Conservation (phyloP, 108 stramenopile species). For the Nannochloropsis granulata region DNA sequence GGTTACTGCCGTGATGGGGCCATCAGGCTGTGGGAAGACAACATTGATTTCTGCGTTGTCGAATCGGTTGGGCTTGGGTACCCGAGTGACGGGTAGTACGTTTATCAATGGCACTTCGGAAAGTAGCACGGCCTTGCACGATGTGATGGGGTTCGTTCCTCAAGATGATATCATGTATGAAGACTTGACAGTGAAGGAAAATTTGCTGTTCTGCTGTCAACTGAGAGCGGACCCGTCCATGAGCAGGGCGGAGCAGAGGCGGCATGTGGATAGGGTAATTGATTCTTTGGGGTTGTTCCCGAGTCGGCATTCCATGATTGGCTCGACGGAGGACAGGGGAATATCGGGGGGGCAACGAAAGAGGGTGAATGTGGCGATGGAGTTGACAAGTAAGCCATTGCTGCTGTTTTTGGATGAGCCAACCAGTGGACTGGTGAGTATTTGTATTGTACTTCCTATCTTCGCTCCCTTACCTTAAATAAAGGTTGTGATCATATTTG, state of each 20-base stretch:
- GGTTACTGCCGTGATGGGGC: not conserved
- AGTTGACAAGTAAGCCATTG: constrained; percentile 54
- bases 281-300: not conserved
- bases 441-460: not conserved
- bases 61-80: not conserved
- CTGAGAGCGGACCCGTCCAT: not conserved
- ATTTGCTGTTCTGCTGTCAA: not conserved
- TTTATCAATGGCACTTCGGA: not conserved
- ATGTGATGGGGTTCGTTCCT: constrained; percentile 7
- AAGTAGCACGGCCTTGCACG: not conserved
- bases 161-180: constrained; percentile 6
- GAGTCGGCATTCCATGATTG: not conserved
- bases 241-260: not conserved
- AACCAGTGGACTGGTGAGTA: constrained; percentile 45
- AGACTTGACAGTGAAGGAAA: constrained; percentile 5
- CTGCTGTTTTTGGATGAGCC: constrained; percentile 51
- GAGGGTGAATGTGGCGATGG: constrained; percentile 53
- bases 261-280: not conserved
- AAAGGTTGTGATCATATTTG: too few relatives aligned
- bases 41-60: not conserved
- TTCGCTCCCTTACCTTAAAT: too few relatives aligned
- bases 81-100: not conserved
- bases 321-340: constrained; percentile 22
- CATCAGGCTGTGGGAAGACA: not conserved
- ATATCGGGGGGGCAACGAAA: constrained; percentile 55